These are phyloP conservation scores for Amaranthus palmeri DNA, from an alignment of 148 eudicot species.

Conservation along the genomic window DNA sequence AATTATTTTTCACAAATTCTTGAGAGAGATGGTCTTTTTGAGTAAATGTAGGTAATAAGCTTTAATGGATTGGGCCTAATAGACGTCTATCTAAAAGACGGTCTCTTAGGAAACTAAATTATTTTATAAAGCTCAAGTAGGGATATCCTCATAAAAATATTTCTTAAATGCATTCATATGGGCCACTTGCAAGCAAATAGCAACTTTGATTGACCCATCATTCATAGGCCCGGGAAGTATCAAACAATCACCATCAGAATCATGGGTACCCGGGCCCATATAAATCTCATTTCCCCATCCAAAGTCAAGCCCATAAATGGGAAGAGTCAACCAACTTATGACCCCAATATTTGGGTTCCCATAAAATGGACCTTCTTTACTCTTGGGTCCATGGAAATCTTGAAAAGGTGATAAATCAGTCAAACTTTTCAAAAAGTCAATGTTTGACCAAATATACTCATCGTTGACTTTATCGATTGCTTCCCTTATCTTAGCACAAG, in stretches of 20 bases:
- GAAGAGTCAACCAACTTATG: conserved; percentile 41
- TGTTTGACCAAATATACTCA: conserved; percentile 34
- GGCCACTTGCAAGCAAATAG: conserved; percentile 35
- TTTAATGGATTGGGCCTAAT: too few relatives aligned
- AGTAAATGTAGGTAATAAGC: too few relatives aligned
- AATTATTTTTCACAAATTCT: too few relatives aligned
- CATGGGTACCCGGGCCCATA: conserved; percentile 44
- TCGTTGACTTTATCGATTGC: conserved; percentile 28
- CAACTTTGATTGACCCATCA: conserved; percentile 35
- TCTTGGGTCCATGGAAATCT: conserved; percentile 16
- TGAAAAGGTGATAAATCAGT: conserved; percentile 24
- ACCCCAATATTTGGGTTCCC: conserved; percentile 38
- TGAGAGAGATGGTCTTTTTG: too few relatives aligned
- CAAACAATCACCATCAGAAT: conserved; percentile 37
- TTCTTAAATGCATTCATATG: conserved; percentile 29
- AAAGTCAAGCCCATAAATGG: conserved; percentile 42
- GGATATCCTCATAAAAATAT: conserved; percentile 28
- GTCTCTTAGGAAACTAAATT: too few relatives aligned
- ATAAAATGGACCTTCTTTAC: conserved; percentile 19
- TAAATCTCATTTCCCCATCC: conserved; percentile 47
- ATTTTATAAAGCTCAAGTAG: too few relatives aligned
- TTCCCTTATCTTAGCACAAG: conserved; percentile 29
- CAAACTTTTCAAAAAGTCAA: conserved; percentile 21
- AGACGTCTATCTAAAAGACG: too few relatives aligned
- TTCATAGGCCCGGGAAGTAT: conserved; percentile 29